Conservation (phyloP, 306 rosid species). For the Rosa rugosa region DNA sequence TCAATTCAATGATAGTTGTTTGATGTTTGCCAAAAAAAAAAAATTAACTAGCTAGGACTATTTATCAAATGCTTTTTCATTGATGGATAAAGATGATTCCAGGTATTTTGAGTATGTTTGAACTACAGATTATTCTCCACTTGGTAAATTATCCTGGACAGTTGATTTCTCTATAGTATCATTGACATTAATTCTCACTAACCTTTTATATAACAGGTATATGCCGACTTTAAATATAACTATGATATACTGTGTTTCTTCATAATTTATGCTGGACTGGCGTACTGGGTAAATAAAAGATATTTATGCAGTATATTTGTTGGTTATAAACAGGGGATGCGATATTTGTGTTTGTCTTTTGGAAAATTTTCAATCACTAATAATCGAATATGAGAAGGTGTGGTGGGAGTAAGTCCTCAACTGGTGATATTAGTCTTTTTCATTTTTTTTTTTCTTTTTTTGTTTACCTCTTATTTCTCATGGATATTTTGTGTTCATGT, state of each 20-base stretch:
- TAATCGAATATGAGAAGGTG: neutral
- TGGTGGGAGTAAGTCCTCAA: neutral
- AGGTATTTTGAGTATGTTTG: neutral
- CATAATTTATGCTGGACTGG: neutral
- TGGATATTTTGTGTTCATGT: neutral
- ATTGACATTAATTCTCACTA: neutral
- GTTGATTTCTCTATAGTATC: neutral
- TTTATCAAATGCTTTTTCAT: neutral
- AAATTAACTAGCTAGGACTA: neutral
- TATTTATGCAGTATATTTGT: neutral
- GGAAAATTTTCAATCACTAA: neutral
- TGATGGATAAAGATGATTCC: neutral
- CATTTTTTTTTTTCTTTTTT: too few relatives aligned
- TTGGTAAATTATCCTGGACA: neutral
- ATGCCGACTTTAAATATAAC: too few relatives aligned
- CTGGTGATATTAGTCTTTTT: neutral
- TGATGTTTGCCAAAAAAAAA: neutral
- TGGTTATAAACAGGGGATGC: neutral
- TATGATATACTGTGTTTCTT: neutral
- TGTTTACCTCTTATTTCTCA: neutral
- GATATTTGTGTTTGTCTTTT: neutral
- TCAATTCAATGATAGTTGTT: too few relatives aligned
- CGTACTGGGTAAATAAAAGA: neutral
- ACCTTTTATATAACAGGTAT: neutral
- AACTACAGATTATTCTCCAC: neutral